Evolutionary conservation across 2,329 filamentous ascomycete genomes (phyloP).

Genomic region (Microcera coccophila): DNA sequence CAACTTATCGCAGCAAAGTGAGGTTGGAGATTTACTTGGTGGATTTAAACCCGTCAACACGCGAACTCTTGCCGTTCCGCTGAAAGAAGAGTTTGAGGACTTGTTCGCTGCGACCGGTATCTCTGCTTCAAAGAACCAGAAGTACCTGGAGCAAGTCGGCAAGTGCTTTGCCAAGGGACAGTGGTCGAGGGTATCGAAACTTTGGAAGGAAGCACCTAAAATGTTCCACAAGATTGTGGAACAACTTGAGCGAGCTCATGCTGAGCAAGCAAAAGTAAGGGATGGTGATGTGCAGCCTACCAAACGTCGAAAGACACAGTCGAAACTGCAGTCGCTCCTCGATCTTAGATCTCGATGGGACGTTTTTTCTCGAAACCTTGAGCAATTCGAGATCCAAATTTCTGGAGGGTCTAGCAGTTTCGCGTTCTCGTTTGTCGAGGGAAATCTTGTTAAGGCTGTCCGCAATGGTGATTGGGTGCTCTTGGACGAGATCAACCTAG

Average conservation of each 20-base stretch:
- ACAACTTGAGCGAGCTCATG: slow-evolving; percentile 46
- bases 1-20: slow-evolving; percentile 96
- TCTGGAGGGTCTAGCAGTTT: slow-evolving; percentile 70
- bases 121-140: slow-evolving; percentile 79
- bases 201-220: slow-evolving; percentile 85
- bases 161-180: slow-evolving; percentile 78
- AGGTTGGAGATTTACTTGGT: slow-evolving; percentile 90
- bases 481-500: slow-evolving; percentile 94
- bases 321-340: slow-evolving; percentile 61
- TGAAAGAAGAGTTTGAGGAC: slow-evolving; percentile 92
- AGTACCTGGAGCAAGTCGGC: slow-evolving; percentile 75
- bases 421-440: slow-evolving; percentile 93
- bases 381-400: slow-evolving; percentile 77
- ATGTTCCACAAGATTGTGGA: slow-evolving; percentile 74
- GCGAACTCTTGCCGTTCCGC: slow-evolving; percentile 77
- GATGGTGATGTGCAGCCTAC: slow-evolving; percentile 52
- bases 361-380: slow-evolving; percentile 67
- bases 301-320: slow-evolving; percentile 64
- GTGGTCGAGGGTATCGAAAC: slow-evolving; percentile 79
- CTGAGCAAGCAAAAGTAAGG: slow-evolving; percentile 34
- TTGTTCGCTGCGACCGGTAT: slow-evolving; percentile 83
- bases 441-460: slow-evolving; percentile 92
- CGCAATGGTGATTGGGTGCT: slow-evolving; percentile 96
- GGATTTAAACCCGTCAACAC: slow-evolving; percentile 96
- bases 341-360: slow-evolving; percentile 70